These are phyloP conservation scores for Aspergillus udagawae DNA, from an alignment of 2,329 filamentous ascomycete genomes.

Conservation along the genomic window DNA sequence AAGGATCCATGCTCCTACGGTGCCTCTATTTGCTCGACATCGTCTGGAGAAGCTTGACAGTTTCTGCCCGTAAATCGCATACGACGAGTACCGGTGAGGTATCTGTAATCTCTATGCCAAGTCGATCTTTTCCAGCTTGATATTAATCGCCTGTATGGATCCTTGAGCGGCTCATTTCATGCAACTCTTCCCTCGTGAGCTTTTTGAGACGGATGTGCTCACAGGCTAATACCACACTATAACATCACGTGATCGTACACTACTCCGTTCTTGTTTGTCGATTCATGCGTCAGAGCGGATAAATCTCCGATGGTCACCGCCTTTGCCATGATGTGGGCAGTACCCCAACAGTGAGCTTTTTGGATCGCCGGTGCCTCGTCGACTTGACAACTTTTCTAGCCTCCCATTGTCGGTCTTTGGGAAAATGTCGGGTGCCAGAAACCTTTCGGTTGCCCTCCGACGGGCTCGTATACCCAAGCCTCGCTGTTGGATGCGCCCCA, in stretches of 20 bases:
- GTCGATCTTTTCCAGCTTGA: not conserved
- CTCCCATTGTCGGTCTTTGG: slow-evolving; percentile 1
- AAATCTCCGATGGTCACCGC: not conserved
- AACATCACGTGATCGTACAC: no score
- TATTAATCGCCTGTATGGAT: not conserved
- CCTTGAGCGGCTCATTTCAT: not conserved
- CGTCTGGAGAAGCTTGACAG: no score
- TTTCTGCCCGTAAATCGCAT: no score
- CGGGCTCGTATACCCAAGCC: slow-evolving; percentile 30
- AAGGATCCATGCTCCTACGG: no score
- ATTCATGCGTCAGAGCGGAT: not conserved
- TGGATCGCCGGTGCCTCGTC: slow-evolving; percentile 4
- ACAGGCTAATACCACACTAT: no score
- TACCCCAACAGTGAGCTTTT: slow-evolving; percentile 3
- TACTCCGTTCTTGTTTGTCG: no score
- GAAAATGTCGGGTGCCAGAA: slow-evolving; percentile 30
- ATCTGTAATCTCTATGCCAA: no score
- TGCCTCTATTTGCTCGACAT: no score
- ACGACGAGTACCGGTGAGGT: no score
- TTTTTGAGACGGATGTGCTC: no score
- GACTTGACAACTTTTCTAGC: not conserved
- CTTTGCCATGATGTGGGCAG: not conserved
- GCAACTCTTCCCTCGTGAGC: not conserved
- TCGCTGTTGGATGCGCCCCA: slow-evolving; percentile 20
- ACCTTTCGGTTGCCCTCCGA: slow-evolving; percentile 29